Conservation (phyloP, 2,329 filamentous ascomycete species). For the Scleromitrula shiraiana region DNA sequence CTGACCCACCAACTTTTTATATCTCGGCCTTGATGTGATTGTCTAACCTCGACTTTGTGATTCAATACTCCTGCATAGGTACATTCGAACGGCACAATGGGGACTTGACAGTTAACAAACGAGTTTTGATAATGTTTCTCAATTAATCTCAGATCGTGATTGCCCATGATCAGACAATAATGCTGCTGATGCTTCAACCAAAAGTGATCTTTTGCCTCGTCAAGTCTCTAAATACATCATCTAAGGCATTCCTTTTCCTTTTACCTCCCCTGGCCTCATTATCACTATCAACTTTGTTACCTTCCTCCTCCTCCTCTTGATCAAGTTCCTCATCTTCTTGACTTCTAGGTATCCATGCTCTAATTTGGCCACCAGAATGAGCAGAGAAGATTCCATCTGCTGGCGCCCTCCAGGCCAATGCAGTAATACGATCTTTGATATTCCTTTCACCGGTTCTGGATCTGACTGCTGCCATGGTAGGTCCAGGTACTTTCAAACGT, state of each 20-base stretch:
- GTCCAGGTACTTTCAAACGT: slow-evolving; percentile 59
- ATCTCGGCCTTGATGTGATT: too few species aligned
- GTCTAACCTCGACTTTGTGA: too few species aligned
- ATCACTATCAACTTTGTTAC: slow-evolving; percentile 24
- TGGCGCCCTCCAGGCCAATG: slow-evolving; percentile 62
- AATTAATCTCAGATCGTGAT: too few species aligned
- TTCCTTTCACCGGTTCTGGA: slow-evolving; percentile 45
- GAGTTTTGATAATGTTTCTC: too few species aligned
- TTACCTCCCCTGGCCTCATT: slow-evolving; percentile 46
- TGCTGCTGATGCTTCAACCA: too few species aligned
- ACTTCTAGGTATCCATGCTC: slow-evolving; percentile 63
- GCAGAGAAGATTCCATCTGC: slow-evolving; percentile 70
- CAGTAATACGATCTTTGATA: slow-evolving; percentile 61
- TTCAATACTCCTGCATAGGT: too few species aligned
- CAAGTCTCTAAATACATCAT: slow-evolving; percentile 71
- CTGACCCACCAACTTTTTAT: too few species aligned
- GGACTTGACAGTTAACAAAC: too few species aligned
- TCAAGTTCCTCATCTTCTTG: slow-evolving; percentile 43
- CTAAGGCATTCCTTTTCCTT: slow-evolving; percentile 68
- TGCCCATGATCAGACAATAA: too few species aligned
- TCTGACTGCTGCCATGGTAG: slow-evolving; percentile 39
- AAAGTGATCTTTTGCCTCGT: slow-evolving; percentile 66
- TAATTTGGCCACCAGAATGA: slow-evolving; percentile 77
- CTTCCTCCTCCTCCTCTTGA: slow-evolving; percentile 33
- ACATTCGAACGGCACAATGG: too few species aligned